Conservation (phyloP, 1,139 yeast genomes). For the Entelexis paramagnoliae region DNA sequence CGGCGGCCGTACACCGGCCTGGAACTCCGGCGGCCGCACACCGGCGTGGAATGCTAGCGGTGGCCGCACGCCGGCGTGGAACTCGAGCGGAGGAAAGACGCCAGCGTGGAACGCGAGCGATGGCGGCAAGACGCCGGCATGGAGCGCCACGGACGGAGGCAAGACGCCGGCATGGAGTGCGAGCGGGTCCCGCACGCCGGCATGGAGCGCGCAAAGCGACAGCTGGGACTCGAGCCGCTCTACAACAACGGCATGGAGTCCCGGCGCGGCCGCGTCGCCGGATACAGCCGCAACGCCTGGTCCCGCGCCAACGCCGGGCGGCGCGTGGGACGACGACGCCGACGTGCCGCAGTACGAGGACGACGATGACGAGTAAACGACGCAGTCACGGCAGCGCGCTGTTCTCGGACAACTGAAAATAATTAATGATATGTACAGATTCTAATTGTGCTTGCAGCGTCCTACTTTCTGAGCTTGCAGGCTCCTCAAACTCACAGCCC, state of each 20-base stretch:
- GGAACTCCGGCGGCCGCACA: constrained; percentile 28
- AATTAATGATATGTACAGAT: not conserved
- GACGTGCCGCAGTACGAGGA: constrained; percentile 26
- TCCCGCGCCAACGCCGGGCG: constrained; percentile 35
- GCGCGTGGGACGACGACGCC: constrained; percentile 28
- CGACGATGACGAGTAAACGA: constrained; percentile 16
- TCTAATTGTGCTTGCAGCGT: too few relatives aligned
- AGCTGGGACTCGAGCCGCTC: constrained; percentile 7
- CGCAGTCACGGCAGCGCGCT: too few relatives aligned
- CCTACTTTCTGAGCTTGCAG: too few relatives aligned
- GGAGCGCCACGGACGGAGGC: constrained; percentile 30
- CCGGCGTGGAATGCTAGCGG: constrained; percentile 30
- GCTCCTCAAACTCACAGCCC: too few relatives aligned
- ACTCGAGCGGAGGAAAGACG: constrained; percentile 25
- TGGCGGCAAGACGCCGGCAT: constrained; percentile 29
- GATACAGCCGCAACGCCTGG: constrained; percentile 35
- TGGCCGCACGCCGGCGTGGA: constrained; percentile 28
- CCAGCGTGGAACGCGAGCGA: constrained; percentile 30
- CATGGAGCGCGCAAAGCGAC: constrained; percentile 24
- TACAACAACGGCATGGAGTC: constrained; percentile 20
- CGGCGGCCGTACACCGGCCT: constrained; percentile 24
- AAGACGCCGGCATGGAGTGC: constrained; percentile 27
- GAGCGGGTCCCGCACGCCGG: constrained; percentile 27
- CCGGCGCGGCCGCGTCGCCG: constrained; percentile 4
- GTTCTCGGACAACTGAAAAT: not conserved